Conservation (phyloP, 2,329 filamentous ascomycete genomes). For the Penicillium capsulatum region DNA sequence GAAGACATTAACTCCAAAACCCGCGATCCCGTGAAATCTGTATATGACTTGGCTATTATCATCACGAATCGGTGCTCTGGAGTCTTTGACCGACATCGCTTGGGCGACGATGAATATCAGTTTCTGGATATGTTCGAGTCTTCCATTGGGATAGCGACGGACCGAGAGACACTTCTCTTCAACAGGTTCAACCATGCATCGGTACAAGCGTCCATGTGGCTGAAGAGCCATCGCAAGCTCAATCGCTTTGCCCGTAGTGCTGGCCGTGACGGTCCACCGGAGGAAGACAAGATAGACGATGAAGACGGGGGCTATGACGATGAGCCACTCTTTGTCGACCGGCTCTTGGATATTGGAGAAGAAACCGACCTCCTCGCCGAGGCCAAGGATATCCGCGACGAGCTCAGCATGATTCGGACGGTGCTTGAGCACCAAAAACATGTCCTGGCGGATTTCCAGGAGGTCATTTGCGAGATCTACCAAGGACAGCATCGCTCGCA, state of each 20-base stretch:
- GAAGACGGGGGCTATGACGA: slow-evolving; percentile 31
- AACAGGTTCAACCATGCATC: slow-evolving; percentile 57
- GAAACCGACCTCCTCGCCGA: slow-evolving; percentile 61
- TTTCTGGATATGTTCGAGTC: slow-evolving; percentile 66
- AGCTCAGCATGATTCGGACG: slow-evolving; percentile 58
- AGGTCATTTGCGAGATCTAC: slow-evolving; percentile 35
- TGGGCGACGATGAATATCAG: slow-evolving; percentile 58
- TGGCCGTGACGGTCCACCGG: slow-evolving; percentile 3
- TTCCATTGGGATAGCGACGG: slow-evolving; percentile 54
- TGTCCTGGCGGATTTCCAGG: slow-evolving; percentile 34
- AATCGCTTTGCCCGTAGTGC: slow-evolving; percentile 27
- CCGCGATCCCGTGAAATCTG: slow-evolving; percentile 54
- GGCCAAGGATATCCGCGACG: slow-evolving; percentile 64
- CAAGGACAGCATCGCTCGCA: slow-evolving; percentile 36
- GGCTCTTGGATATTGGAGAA: slow-evolving; percentile 51
- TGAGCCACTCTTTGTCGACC: slow-evolving; percentile 45
- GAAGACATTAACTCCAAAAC: slow-evolving; percentile 64
- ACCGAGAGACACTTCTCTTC: slow-evolving; percentile 57
- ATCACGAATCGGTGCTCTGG: slow-evolving; percentile 59
- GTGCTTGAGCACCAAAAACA: slow-evolving; percentile 39
- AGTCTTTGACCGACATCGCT: slow-evolving; percentile 57
- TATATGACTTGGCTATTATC: slow-evolving; percentile 60
- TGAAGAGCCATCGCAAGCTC: slow-evolving; percentile 48
- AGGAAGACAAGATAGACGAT: slow-evolving; percentile 3
- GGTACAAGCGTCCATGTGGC: slow-evolving; percentile 53